Evolutionary conservation across 2,329 filamentous ascomycete species (phyloP), one percentile per base, ranked within the genome.

Genomic region (Raffaelea deltoideospora): DNA sequence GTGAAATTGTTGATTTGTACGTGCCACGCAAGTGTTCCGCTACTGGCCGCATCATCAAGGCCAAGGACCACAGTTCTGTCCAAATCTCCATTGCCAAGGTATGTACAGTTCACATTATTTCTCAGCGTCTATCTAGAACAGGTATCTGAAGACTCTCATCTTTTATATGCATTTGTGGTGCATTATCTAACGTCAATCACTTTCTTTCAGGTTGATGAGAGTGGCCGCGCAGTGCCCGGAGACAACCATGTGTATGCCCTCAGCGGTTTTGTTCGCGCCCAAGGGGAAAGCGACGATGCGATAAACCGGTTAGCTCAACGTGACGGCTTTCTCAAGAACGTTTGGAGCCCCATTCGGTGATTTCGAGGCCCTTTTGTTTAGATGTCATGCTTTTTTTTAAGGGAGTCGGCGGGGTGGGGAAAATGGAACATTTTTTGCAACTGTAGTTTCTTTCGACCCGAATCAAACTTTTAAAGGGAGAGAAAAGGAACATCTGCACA

Each of bases 31-130:
- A 95, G 75, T 96, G 88, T 83, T 85, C 76, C 65, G 87, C 87
- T 55, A 94, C 88, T 65, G 92, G 93, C 84, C 85, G 90, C 70
- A 95, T 96, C 76, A 96, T 98, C 79, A 95, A 95, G 75, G 86
- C 90, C 73, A 95, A 96, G 74, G 90, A 98, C 71, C 90, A 98
- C 76, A 88, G 85, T 56, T 93, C 84, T 47, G 90, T 96, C 55
- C 90, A 98, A 69, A 85, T 98, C 66, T 84, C 80, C 55, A 72
- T 98, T 61, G 88, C 80, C 65, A 96, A 95, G 74, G 45, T 45
- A 37, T 20, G 45, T 28, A 11, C 5, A 11, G 8, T 14, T 17
- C 4, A 22, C n/a, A 11, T 3, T 11, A 11, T 6, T 11, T 2
- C 17, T 9, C 5, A 15, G 11, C 11, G 18, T 8, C 22, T 6